phyloP scores from a whole-genome alignment of 495 filamentous ascomycete genomes.

The Monascus purpureus region DNA sequence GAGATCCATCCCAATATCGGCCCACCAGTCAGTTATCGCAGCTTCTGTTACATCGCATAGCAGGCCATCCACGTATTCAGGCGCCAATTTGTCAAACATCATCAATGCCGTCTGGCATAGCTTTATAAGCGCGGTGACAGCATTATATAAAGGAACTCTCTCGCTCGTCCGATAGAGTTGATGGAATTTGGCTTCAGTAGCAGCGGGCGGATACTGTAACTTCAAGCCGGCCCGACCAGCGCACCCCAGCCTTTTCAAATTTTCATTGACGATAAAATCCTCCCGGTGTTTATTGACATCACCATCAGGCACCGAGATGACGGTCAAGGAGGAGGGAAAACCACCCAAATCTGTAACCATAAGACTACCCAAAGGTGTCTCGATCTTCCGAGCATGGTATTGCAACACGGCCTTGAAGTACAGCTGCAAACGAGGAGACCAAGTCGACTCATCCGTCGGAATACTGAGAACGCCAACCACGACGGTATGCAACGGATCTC shows the following conservation, averaged over 20 bases:
- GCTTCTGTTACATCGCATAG: slow-evolving; percentile 88
- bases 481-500: slow-evolving; percentile 64
- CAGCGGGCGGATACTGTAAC: slow-evolving; percentile 56
- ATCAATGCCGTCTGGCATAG: slow-evolving; percentile 81
- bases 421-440: slow-evolving; percentile 62
- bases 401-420: slow-evolving; percentile 81
- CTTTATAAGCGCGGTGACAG: slow-evolving; percentile 83
- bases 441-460: slow-evolving; percentile 63
- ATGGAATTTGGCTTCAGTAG: slow-evolving; percentile 81
- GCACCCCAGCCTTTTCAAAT: slow-evolving; percentile 85
- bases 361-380: slow-evolving; percentile 69
- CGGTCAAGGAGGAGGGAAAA: slow-evolving; percentile 79
- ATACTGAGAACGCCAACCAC: slow-evolving; percentile 72
- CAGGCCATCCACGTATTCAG: slow-evolving; percentile 85
- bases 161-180: slow-evolving; percentile 82
- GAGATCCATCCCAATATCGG: slow-evolving; percentile 76
- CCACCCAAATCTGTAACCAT: slow-evolving; percentile 89
- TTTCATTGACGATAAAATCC: slow-evolving; percentile 87
- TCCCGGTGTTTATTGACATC: slow-evolving; percentile 68
- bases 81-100: slow-evolving; percentile 72
- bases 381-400: slow-evolving; percentile 66
- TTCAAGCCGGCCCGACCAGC: slow-evolving; percentile 79
- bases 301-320: slow-evolving; percentile 78
- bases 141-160: slow-evolving; percentile 54
- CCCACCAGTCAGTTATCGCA: slow-evolving; percentile 92